phyloP scores from a whole-genome alignment of 1,284 basidiomycete genomes.

The Ceratobasidium sp. region DNA sequence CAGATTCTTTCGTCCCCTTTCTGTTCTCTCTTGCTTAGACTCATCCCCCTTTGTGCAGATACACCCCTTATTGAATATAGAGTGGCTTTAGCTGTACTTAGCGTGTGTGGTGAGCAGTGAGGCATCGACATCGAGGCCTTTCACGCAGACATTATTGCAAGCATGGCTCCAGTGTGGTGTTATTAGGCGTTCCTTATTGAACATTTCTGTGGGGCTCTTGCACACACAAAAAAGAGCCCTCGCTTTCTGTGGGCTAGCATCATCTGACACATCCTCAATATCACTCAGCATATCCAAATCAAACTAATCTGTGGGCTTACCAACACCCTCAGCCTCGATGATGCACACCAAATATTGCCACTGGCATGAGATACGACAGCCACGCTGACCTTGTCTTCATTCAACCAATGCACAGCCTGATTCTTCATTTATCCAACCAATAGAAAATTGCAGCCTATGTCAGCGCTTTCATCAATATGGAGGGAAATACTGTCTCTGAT shows the following conservation, averaged over 20 bases:
- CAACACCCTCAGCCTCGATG: slow-evolving; percentile 4
- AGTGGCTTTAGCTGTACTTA: no score
- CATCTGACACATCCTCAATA: slow-evolving; percentile 48
- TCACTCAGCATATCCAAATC: slow-evolving; percentile 39
- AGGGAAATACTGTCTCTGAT: background rate
- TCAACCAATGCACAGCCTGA: background rate
- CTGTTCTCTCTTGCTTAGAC: no score
- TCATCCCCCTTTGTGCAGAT: no score
- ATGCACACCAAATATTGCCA: background rate
- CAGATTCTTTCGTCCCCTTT: no score
- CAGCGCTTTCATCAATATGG: background rate
- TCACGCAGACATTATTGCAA: slow-evolving; percentile 51
- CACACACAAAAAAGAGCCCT: slow-evolving; percentile 48
- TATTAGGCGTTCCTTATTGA: slow-evolving; percentile 60
- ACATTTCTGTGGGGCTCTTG: slow-evolving; percentile 49
- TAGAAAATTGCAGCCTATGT: background rate
- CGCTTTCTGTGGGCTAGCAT: slow-evolving; percentile 50
- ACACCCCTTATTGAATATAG: no score
- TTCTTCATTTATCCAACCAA: background rate
- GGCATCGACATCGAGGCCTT: no score
- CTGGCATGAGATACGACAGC: background rate
- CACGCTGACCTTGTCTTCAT: slow-evolving; percentile 18
- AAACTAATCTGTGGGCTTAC: slow-evolving; percentile 26
- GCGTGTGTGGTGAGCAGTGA: no score
- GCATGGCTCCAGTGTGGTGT: slow-evolving; percentile 57